phyloP scores from a whole-genome alignment of 169 alveolate genomes.

The Sarcocystis neurona region DNA sequence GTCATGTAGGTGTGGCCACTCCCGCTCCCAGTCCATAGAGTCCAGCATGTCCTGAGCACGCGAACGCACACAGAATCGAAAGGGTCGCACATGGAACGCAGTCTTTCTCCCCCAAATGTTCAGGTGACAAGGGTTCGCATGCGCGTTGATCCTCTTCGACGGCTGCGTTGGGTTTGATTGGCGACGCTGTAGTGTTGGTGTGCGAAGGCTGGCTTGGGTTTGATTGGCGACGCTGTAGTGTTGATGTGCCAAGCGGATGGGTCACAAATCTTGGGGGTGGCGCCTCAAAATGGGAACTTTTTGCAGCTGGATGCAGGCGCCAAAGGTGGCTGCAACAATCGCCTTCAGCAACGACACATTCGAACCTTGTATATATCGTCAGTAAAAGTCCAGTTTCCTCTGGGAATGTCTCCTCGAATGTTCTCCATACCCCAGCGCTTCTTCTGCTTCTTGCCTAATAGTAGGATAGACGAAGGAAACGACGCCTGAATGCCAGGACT shows the following conservation, averaged over 20 bases:
- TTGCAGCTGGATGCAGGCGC: neutral
- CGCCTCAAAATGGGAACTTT: slow-evolving; percentile 6
- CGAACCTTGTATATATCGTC: slow-evolving; percentile 66
- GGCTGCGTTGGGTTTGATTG: no score
- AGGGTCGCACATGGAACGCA: neutral
- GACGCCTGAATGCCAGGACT: no score
- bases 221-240: no score
- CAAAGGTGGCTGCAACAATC: neutral
- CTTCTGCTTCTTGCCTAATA: slow-evolving; percentile 23
- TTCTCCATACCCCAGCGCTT: slow-evolving; percentile 58
- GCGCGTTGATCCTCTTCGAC: no score
- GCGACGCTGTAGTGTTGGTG: no score
- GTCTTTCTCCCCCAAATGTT: neutral
- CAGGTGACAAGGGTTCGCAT: neutral
- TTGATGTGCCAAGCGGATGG: neutral
- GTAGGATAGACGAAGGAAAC: no score
- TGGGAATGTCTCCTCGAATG: slow-evolving; percentile 71
- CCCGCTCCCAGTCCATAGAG: slow-evolving; percentile 80
- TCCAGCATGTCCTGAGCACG: slow-evolving; percentile 69
- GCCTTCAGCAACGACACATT: neutral
- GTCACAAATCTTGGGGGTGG: neutral
- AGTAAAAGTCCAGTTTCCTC: slow-evolving; percentile 76
- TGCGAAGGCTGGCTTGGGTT: no score
- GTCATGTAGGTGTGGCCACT: slow-evolving; percentile 70
- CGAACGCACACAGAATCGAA: neutral